Evolutionary conservation across 2,329 filamentous ascomycete species (phyloP).

Genomic region (Pseudogymnoascus sp.): DNA sequence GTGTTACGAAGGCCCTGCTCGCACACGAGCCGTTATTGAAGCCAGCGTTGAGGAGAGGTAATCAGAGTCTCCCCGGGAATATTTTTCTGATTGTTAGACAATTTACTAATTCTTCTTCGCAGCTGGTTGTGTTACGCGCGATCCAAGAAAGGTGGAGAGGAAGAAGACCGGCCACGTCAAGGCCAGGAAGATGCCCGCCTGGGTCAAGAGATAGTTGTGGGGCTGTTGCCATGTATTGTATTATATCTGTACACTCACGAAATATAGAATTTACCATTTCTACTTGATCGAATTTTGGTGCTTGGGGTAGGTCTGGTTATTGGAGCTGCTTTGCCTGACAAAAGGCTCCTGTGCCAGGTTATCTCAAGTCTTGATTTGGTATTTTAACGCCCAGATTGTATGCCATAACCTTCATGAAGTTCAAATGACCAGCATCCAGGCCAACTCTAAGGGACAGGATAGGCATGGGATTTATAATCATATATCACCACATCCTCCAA

Average conservation of each 20-base stretch:
- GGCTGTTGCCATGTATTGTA: conserved; percentile 27
- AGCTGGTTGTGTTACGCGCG: conserved; percentile 91
- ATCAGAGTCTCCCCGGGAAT: conserved; percentile 33
- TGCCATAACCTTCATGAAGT: neutral
- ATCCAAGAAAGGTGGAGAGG: conserved; percentile 87
- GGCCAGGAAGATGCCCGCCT: conserved; percentile 94
- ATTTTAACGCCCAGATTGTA: neutral
- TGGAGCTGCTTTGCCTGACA: neutral
- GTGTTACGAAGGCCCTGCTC: conserved; percentile 78
- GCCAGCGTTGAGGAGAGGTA: conserved; percentile 80
- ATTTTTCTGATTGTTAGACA: conserved; percentile 27
- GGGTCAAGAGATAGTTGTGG: conserved; percentile 68
- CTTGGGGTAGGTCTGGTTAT: neutral
- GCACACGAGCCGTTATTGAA: conserved; percentile 92
- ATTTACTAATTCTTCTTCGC: conserved; percentile 28
- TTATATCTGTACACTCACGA: conserved; percentile 14
- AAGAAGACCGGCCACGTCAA: conserved; percentile 97
- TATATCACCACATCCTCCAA: neutral
- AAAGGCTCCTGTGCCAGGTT: neutral
- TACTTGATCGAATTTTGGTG: neutral
- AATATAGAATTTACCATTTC: conserved; percentile 9
- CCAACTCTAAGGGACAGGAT: neutral
- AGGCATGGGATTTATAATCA: neutral
- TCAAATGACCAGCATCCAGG: neutral
- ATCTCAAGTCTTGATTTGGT: neutral